Conservation (phyloP, 768 basidiomycete genomes). For the Coprinopsis cinerea region DNA sequence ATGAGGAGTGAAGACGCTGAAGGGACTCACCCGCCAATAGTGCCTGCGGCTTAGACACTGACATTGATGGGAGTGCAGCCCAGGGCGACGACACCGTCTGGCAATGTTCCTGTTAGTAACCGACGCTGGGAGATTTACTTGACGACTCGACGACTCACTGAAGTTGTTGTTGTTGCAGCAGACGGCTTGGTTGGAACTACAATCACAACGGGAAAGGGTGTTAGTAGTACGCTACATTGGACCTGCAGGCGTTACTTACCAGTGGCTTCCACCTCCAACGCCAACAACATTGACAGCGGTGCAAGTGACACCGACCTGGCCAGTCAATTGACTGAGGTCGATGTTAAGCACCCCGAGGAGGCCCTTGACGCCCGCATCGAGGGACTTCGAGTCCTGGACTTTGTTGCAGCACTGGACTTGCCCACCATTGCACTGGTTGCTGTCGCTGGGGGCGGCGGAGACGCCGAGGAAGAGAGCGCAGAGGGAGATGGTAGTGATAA, state of each 20-base stretch:
- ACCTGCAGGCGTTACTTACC: slow-evolving; percentile 11
- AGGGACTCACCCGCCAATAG: background rate
- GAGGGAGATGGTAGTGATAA: background rate
- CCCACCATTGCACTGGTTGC: slow-evolving; percentile 3
- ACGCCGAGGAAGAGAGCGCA: background rate
- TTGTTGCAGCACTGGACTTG: slow-evolving; percentile 4
- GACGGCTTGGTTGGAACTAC: slow-evolving; percentile 15
- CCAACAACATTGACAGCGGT: slow-evolving; percentile 19
- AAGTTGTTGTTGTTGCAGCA: slow-evolving; percentile 22
- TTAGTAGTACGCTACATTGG: background rate
- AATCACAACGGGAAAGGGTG: background rate
- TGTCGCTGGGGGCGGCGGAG: background rate
- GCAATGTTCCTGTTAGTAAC: background rate
- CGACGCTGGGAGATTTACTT: background rate
- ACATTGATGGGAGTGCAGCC: slow-evolving; percentile 25
- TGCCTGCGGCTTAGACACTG: slow-evolving; percentile 14
- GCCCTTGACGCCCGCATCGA: background rate
- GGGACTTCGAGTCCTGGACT: background rate
- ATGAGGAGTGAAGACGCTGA: too few relatives aligned
- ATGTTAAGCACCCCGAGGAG: slow-evolving; percentile 12
- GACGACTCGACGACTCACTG: slow-evolving; percentile 15
- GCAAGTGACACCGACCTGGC: slow-evolving; percentile 18
- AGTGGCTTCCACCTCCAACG: slow-evolving; percentile 12
- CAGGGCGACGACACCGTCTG: slow-evolving; percentile 20
- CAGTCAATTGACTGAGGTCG: slow-evolving; percentile 9